Conservation (phyloP, 768 basidiomycete species). For the Tricholoma hemisulphureum region DNA sequence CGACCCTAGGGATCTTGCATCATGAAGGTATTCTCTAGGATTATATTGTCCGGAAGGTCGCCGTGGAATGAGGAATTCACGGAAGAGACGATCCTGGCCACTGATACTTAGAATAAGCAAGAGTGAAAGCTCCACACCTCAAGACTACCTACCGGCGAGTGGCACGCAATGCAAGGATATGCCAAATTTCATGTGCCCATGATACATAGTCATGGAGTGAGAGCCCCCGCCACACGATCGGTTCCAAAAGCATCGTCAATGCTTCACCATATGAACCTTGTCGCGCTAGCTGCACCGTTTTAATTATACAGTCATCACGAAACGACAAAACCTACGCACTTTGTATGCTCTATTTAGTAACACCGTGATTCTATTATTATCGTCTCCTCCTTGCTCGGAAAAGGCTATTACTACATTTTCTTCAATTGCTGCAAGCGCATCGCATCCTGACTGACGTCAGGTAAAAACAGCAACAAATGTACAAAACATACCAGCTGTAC, state of each 20-base stretch:
- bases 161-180: slow-evolving; percentile 65
- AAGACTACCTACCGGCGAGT: slow-evolving; percentile 57
- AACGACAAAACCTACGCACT: slow-evolving; percentile 34
- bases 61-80: slow-evolving; percentile 62
- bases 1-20: slow-evolving; percentile 37
- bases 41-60: slow-evolving; percentile 56
- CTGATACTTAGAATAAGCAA: slow-evolving; percentile 31
- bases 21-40: slow-evolving; percentile 56
- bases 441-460: slow-evolving; percentile 51
- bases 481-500: slow-evolving; percentile 51
- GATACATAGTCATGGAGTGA: slow-evolving; percentile 60
- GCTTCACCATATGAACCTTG: slow-evolving; percentile 66
- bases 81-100: slow-evolving; percentile 62
- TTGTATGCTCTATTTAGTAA: slow-evolving; percentile 67
- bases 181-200: slow-evolving; percentile 81
- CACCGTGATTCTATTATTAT: slow-evolving; percentile 60
- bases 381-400: slow-evolving; percentile 53
- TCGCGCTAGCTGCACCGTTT: slow-evolving; percentile 52
- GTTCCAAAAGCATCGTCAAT: slow-evolving; percentile 61
- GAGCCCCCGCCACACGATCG: slow-evolving; percentile 68
- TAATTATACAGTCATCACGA: neutral
- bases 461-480: neutral
- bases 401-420: slow-evolving; percentile 71
- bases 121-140: neutral
- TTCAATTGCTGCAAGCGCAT: slow-evolving; percentile 60